phyloP scores from a whole-genome alignment of 2,329 filamentous ascomycete species.

The Phialophora verrucosa region DNA sequence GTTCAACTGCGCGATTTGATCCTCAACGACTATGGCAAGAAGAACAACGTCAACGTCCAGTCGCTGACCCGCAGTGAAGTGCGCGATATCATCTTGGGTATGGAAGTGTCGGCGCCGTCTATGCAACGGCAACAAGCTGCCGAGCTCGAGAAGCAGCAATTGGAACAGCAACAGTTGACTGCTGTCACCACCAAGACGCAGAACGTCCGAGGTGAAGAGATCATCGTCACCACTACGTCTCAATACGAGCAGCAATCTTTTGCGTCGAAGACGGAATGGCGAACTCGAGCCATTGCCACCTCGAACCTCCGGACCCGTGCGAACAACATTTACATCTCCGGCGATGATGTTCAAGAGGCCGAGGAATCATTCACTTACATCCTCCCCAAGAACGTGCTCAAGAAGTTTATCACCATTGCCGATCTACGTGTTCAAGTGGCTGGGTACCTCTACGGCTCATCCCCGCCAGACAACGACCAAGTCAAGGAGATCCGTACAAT shows the following conservation, averaged over 20 bases:
- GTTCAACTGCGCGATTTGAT: slow-evolving; percentile 94
- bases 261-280: slow-evolving; percentile 98
- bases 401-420: slow-evolving; percentile 96
- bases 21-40: slow-evolving; percentile 98
- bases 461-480: slow-evolving; percentile 90
- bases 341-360: slow-evolving; percentile 82
- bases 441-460: slow-evolving; percentile 91
- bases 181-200: slow-evolving; percentile 98
- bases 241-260: slow-evolving; percentile 98
- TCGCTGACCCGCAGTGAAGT: slow-evolving; percentile 97
- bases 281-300: slow-evolving; percentile 92
- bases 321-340: slow-evolving; percentile 99
- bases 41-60: slow-evolving; percentile 99
- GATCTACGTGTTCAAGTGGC: slow-evolving; percentile 96
- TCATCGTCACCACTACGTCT: slow-evolving; percentile 96
- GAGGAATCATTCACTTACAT: slow-evolving; percentile 92
- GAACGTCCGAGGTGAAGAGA: slow-evolving; percentile 95
- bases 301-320: slow-evolving; percentile 91
- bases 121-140: slow-evolving; percentile 98
- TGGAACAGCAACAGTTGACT: slow-evolving; percentile 94
- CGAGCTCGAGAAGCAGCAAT: slow-evolving; percentile 98
- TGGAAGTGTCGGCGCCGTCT: slow-evolving; percentile 98
- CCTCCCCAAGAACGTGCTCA: slow-evolving; percentile 98
- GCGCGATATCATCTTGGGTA: slow-evolving; percentile 96
- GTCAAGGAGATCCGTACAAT: slow-evolving; percentile 97